Evolutionary conservation across 805 yeast species (phyloP).

Genomic region (Zygosaccharomyces bailii): DNA sequence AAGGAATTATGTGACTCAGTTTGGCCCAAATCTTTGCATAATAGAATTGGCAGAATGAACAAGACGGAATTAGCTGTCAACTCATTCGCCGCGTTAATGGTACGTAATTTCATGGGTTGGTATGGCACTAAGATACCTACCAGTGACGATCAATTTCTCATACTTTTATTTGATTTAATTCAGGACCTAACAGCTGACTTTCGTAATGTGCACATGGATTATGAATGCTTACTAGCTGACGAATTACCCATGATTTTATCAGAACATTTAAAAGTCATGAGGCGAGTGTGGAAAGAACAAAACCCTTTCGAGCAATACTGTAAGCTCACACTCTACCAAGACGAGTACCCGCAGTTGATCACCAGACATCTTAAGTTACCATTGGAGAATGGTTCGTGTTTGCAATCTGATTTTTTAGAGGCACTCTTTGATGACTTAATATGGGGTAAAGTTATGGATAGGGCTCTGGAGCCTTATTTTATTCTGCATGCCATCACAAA

Average conservation of each 20-base stretch:
- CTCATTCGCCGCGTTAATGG: conserved; percentile 27
- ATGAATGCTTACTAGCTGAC: conserved; percentile 22
- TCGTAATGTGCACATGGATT: conserved; percentile 10
- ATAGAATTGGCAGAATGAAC: conserved; percentile 13
- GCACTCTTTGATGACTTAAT: conserved; percentile 25
- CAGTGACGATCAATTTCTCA: conserved; percentile 23
- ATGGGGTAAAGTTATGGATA: conserved; percentile 26
- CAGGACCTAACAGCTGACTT: conserved; percentile 13
- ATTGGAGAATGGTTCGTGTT: conserved; percentile 17
- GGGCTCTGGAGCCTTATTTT: conserved; percentile 29
- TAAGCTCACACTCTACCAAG: conserved; percentile 13
- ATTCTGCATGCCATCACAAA: conserved; percentile 21
- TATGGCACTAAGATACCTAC: conserved; percentile 34
- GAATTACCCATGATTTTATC: conserved; percentile 29
- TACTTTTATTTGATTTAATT: conserved; percentile 18
- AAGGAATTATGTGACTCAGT: conserved; percentile 27
- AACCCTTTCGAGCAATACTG: conserved; percentile 15
- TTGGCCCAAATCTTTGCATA: conserved; percentile 23
- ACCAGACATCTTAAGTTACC: conserved; percentile 13
- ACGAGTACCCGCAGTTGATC: conserved; percentile 20
- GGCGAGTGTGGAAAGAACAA: background rate
- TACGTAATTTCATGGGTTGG: conserved; percentile 33
- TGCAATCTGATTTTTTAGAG: conserved; percentile 27
- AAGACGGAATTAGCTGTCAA: conserved; percentile 21
- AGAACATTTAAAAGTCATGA: conserved; percentile 19